These are phyloP conservation scores for Trypanosoma avium DNA, from an alignment of 208 protist genomes.

Conservation along the genomic window DNA sequence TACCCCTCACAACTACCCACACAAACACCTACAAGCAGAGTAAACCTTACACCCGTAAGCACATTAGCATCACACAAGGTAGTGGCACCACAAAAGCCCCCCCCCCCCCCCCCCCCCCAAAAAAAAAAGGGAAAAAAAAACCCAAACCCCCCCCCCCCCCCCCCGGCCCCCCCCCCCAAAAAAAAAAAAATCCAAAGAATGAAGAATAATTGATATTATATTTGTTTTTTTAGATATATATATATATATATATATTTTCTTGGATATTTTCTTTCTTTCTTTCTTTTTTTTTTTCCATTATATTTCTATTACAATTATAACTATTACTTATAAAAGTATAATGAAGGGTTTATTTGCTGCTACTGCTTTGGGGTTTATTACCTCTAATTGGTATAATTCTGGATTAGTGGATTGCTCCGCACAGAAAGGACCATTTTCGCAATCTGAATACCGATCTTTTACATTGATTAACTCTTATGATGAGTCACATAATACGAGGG, in stretches of 20 bases:
- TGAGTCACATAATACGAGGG: slow-evolving; percentile 86
- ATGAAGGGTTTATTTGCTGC: slow-evolving; percentile 75
- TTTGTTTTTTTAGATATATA: background rate
- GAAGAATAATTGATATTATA: too few species aligned
- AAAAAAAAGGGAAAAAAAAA: too few species aligned
- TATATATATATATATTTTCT: slow-evolving; percentile 2
- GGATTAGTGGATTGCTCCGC: slow-evolving; percentile 38
- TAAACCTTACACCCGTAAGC: too few species aligned
- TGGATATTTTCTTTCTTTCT: slow-evolving; percentile 12
- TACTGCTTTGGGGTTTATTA: slow-evolving; percentile 41
- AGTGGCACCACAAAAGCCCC: too few species aligned
- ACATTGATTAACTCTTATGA: slow-evolving; percentile 78
- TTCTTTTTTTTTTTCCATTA: background rate
- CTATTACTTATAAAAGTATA: slow-evolving; percentile 1
- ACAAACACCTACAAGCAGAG: too few species aligned
- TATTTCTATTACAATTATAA: too few species aligned
- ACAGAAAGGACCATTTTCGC: slow-evolving; percentile 65
- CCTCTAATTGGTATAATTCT: slow-evolving; percentile 61
- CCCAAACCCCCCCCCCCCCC: too few species aligned
- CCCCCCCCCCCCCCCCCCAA: too few species aligned
- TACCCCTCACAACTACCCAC: too few species aligned
- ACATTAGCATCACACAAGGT: too few species aligned
- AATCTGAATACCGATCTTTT: slow-evolving; percentile 76
- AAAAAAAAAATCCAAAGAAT: too few species aligned
- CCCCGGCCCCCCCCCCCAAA: too few species aligned